Evolutionary conservation across 2,329 filamentous ascomycete genomes (phyloP), one percentile per base, ranked within the genome.

Genomic region (Reticulascus tulasneorum): DNA sequence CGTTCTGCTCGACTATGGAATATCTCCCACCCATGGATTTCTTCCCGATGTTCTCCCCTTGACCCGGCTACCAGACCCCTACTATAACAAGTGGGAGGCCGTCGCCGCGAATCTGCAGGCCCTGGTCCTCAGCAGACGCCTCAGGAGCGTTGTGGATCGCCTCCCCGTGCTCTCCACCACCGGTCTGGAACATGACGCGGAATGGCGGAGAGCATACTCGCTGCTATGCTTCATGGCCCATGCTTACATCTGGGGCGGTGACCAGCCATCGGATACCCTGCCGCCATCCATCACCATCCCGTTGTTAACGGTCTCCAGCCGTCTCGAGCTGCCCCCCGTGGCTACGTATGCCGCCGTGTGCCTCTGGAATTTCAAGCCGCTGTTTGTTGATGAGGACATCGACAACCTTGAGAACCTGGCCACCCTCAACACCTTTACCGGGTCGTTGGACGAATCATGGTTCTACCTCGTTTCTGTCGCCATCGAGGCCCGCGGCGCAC

Each of bases 391-490:
- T 44, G 90, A 96, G 59, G 75, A 77, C 23, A 79, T 93, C 38
- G 87, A 94, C 54, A 79, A 80, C 46, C 73, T 97, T 29, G 83
- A 93, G 54, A 97, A 98, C 52, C 74, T 98, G 37, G 82, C 87
- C 25, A 93, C 87, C 3, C 72, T 97, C 42, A 79, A 82, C 52
- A 96, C 93, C 12, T 94, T 96, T 55, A 97, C 93, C 12, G 93
- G 93, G 33, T 90, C 89, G 7, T 71, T 94, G 37, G 93, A 98
- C 56, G 93, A 98, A 65, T 95, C 93, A 45, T 98, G 93, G 93
- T 98, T 98, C 58, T 98, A 97, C 58, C 73, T 98, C 10, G 80
- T 97, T 34, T 96, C 89, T 1, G 86, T 96, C 4, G 93, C 91
- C 44, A 96, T 98, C 46, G 93, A 98, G 64, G 89, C 90, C 36